These are phyloP conservation scores for Pseudopithomyces maydicus DNA, from an alignment of 2,329 filamentous ascomycete genomes.

Conservation along the genomic window DNA sequence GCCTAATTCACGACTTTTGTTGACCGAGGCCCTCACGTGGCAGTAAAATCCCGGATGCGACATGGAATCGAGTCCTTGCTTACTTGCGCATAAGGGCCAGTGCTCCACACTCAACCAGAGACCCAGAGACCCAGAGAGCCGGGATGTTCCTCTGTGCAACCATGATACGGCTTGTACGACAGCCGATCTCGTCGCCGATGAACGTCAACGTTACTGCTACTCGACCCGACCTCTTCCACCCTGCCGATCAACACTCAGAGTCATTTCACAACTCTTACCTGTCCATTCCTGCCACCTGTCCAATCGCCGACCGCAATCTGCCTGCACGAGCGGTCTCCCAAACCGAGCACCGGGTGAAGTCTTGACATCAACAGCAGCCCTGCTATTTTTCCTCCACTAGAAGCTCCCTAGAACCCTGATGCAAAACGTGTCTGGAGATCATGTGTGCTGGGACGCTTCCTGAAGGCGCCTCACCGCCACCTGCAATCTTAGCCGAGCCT, in stretches of 20 bases:
- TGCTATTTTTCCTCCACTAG: constrained; percentile 23
- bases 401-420: constrained; percentile 28
- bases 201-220: neutral
- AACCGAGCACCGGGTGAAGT: constrained; percentile 1
- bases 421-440: constrained; percentile 22
- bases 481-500: constrained; percentile 9
- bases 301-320: constrained; percentile 22
- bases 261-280: too few relatives aligned
- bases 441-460: constrained; percentile 14
- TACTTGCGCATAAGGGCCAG: constrained; percentile 16
- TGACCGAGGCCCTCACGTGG: constrained; percentile 42
- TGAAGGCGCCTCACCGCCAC: neutral
- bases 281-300: constrained; percentile 16
- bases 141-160: constrained; percentile 14
- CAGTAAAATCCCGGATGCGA: constrained; percentile 18
- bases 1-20: constrained; percentile 24
- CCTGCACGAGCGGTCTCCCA: constrained; percentile 18
- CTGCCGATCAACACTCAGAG: neutral
- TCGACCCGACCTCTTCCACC: neutral
- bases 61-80: constrained; percentile 12
- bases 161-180: constrained; percentile 6
- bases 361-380: neutral
- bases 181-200: constrained; percentile 21
- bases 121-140: constrained; percentile 22
- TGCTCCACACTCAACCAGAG: constrained; percentile 14